A percentile compares a stretch with the other conserved stretches of the same genome.
Evolutionary conservation across 768 basidiomycete species (phyloP).

Genomic region (Trametes cinnabarina): DNA sequence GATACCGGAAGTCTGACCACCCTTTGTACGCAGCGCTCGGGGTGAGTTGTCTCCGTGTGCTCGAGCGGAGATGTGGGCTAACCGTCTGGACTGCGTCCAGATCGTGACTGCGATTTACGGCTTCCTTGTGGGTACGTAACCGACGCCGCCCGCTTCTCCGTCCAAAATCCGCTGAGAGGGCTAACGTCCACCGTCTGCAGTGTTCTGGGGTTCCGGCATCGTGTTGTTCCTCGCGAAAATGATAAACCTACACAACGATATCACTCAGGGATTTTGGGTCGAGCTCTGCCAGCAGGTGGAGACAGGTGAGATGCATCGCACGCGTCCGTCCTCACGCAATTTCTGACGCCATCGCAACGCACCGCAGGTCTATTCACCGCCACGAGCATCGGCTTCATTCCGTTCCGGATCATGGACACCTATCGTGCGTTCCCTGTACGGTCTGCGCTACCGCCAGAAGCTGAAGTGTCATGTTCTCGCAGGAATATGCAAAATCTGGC

Average conservation of each 20-base stretch:
- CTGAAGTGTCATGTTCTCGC: neutral
- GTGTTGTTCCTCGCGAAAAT: conserved; percentile 67
- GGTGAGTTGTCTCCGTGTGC: conserved; percentile 38
- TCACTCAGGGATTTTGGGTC: conserved; percentile 78
- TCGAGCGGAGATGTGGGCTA: no score
- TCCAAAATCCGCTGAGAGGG: neutral
- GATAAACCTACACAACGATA: conserved; percentile 68
- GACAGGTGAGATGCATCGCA: conserved; percentile 50
- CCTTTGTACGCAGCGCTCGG: conserved; percentile 52
- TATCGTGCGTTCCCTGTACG: conserved; percentile 47
- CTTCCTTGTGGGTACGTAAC: conserved; percentile 58
- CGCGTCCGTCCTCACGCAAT: neutral
- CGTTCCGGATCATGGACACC: conserved; percentile 71
- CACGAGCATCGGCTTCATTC: conserved; percentile 78
- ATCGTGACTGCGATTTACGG: conserved; percentile 73
- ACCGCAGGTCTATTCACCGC: conserved; percentile 70
- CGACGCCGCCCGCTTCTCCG: neutral
- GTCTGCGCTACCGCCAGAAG: neutral
- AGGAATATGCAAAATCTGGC: conserved; percentile 77
- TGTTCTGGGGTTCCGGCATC: conserved; percentile 86
- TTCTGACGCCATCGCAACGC: neutral
- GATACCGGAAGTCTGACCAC: neutral
- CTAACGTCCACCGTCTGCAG: conserved; percentile 31
- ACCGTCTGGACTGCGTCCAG: conserved; percentile 27
- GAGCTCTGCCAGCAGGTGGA: conserved; percentile 74